Evolutionary conservation across 768 basidiomycete species (phyloP).

Genomic region (Termitomyces sp.): DNA sequence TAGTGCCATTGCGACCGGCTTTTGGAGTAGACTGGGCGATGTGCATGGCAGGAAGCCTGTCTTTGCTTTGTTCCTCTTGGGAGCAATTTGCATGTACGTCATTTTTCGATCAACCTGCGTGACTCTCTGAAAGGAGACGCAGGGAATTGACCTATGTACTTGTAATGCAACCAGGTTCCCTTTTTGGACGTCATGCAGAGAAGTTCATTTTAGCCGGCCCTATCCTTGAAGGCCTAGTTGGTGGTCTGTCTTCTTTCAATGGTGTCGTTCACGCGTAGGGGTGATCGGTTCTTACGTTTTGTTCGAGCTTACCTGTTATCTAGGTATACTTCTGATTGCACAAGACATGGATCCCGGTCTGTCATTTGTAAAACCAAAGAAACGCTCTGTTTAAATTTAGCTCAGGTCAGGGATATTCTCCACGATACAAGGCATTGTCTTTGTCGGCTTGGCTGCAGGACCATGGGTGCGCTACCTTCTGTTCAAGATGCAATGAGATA

Average conservation of each 20-base stretch:
- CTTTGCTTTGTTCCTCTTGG: constrained; percentile 58
- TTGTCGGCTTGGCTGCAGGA: constrained; percentile 71
- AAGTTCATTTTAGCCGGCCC: constrained; percentile 74
- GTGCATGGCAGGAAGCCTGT: constrained; percentile 70
- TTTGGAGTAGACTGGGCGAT: constrained; percentile 84
- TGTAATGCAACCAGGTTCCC: constrained; percentile 55
- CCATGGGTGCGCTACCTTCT: constrained; percentile 54
- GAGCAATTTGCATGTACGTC: constrained; percentile 67
- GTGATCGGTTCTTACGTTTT: constrained; percentile 34
- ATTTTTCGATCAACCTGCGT: not conserved
- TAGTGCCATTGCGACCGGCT: constrained; percentile 78
- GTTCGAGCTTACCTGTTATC: constrained; percentile 12
- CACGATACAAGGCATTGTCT: constrained; percentile 68
- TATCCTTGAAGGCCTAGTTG: constrained; percentile 71
- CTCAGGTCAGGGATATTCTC: constrained; percentile 48
- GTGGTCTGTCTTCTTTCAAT: constrained; percentile 62
- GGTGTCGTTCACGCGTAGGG: constrained; percentile 62
- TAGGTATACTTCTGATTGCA: constrained; percentile 52
- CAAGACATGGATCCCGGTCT: constrained; percentile 42
- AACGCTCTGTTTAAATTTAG: not conserved
- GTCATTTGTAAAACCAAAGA: not conserved
- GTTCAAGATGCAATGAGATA: not conserved
- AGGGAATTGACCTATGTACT: constrained; percentile 79
- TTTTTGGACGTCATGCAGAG: constrained; percentile 52
- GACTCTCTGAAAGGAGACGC: not conserved